A percentile compares a stretch with the other conserved stretches of the same genome.
phyloP scores from a whole-genome alignment of 2,329 filamentous ascomycete species.

The Aspergillus luchuensis region DNA sequence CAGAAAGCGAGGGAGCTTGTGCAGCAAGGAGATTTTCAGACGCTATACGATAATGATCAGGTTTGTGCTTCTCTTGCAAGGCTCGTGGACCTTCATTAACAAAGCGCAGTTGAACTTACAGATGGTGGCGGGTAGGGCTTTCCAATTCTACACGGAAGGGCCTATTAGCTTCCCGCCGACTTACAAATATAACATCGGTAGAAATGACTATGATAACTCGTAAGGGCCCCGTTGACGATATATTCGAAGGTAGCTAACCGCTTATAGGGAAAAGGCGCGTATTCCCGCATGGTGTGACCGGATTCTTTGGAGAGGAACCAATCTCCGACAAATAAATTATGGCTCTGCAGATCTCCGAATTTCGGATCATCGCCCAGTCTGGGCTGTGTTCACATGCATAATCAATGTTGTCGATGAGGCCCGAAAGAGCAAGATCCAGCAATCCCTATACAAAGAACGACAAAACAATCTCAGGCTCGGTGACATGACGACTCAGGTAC shows the following conservation, averaged over 20 bases:
- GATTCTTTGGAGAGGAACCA: conserved; percentile 80
- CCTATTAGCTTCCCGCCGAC: conserved; percentile 87
- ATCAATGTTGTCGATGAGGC: conserved; percentile 79
- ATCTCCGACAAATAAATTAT: conserved; percentile 81
- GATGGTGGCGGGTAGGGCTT: conserved; percentile 89
- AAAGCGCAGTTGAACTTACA: conserved; percentile 75
- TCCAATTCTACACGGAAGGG: conserved; percentile 89
- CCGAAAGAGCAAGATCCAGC: conserved; percentile 70
- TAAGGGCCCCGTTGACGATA: conserved; percentile 45
- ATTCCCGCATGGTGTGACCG: conserved; percentile 98
- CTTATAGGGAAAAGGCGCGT: conserved; percentile 77
- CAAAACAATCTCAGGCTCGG: conserved; percentile 57
- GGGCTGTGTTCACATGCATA: conserved; percentile 80
- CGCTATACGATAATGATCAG: conserved; percentile 89
- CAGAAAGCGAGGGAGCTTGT: conserved; percentile 77
- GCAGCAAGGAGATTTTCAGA: conserved; percentile 70
- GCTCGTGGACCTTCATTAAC: conserved; percentile 17
- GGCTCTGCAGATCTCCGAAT: conserved; percentile 79
- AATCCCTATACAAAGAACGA: conserved; percentile 70
- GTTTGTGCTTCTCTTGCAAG: conserved; percentile 41
- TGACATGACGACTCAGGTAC: conserved; percentile 23
- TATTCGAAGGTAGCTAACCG: conserved; percentile 31
- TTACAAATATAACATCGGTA: conserved; percentile 91
- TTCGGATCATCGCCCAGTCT: conserved; percentile 96
- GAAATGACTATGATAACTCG: conserved; percentile 89